phyloP scores from a whole-genome alignment of 441 rosid genomes.

The Biscutella laevigata region DNA sequence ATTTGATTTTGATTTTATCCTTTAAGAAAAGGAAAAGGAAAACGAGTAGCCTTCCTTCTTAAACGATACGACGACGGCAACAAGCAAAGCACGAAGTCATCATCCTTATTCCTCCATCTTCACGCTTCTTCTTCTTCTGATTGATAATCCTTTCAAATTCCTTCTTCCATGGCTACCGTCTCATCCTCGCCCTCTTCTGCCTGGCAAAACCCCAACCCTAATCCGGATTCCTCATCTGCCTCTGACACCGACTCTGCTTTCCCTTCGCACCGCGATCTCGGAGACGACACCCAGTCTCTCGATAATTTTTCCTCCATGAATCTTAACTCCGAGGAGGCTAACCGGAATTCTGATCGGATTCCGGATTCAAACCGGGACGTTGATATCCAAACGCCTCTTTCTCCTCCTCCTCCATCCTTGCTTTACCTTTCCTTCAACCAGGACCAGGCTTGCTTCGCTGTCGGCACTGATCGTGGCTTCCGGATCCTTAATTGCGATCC shows the following conservation, averaged over 20 bases:
- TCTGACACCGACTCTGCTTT: conserved; percentile 13
- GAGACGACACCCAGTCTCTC: conserved; percentile 30
- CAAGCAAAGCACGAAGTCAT: conserved; percentile 17
- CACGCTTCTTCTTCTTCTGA: background rate
- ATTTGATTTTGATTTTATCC: conserved; percentile 10
- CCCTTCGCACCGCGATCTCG: conserved; percentile 22
- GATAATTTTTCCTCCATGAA: conserved; percentile 39
- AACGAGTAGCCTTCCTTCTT: conserved; percentile 22
- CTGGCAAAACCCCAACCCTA: conserved; percentile 50
- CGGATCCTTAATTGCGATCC: conserved; percentile 91
- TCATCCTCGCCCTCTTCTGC: no score
- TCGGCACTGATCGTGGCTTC: conserved; percentile 73
- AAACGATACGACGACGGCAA: conserved; percentile 25
- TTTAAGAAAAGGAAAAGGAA: conserved; percentile 14
- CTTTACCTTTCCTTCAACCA: conserved; percentile 37
- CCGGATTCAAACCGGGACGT: conserved; percentile 22
- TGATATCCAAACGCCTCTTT: background rate
- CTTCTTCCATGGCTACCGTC: conserved; percentile 53
- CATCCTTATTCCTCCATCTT: background rate
- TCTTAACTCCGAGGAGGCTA: conserved; percentile 22
- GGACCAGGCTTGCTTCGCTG: conserved; percentile 79
- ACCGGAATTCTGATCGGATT: conserved; percentile 2
- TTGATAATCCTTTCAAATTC: background rate
- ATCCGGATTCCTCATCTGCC: conserved; percentile 20
- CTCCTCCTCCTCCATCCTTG: conserved; percentile 24